Percentiles rank a stretch among this genome's conserved stretches.
These are phyloP conservation scores for Sordariomycetes sp. DNA, from an alignment of 2,329 filamentous ascomycete genomes.

Conservation along the genomic window DNA sequence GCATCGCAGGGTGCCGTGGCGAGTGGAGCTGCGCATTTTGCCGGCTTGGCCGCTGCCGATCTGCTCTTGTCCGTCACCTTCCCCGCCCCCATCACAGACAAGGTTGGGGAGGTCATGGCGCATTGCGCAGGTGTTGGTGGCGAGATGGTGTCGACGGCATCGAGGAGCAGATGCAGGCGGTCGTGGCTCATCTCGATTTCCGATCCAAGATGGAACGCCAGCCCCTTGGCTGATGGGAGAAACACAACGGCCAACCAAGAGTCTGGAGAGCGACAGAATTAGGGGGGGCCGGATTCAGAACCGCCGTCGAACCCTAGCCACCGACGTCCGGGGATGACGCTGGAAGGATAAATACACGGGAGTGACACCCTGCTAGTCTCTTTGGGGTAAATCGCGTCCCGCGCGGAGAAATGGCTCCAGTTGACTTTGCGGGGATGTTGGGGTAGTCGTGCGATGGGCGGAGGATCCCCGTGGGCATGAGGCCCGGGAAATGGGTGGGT, in stretches of 20 bases:
- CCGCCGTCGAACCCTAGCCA: no score
- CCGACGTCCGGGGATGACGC: not conserved
- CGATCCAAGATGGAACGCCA: no score
- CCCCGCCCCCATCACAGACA: not conserved
- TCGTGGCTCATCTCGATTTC: no score
- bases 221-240: no score
- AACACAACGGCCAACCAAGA: no score
- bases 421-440: not conserved
- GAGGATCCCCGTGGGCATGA: not conserved
- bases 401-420: not conserved
- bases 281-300: no score
- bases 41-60: conserved; percentile 2
- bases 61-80: not conserved
- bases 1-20: not conserved
- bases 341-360: not conserved
- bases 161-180: not conserved
- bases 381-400: not conserved
- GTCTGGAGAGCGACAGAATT: no score
- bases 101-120: not conserved
- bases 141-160: not conserved
- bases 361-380: not conserved
- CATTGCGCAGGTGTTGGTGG: not conserved
- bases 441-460: not conserved
- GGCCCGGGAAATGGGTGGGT: not conserved
- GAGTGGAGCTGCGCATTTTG: not conserved